Percentiles rank a stretch among this genome's conserved stretches.
Evolutionary conservation across 345 rosid genomes (phyloP).

Genomic region (Gynandropsis gynandra): DNA sequence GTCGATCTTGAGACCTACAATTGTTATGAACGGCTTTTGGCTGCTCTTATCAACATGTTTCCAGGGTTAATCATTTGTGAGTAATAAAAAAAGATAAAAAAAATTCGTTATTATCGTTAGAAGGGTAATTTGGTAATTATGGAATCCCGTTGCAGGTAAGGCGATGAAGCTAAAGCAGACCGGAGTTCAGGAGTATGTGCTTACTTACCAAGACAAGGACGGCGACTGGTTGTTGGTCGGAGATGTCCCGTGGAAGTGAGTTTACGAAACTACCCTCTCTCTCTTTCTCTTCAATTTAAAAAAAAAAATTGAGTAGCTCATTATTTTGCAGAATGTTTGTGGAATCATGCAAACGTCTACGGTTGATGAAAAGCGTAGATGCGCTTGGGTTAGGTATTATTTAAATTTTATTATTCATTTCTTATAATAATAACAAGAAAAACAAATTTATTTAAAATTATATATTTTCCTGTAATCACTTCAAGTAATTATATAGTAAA

Average conservation of each 20-base stretch:
- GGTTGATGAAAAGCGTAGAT: conserved; percentile 54
- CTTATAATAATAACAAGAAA: too few species aligned
- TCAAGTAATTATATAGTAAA: too few species aligned
- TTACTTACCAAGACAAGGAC: conserved; percentile 74
- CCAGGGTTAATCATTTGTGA: conserved; percentile 41
- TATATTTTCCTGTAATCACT: too few species aligned
- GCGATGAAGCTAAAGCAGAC: neutral
- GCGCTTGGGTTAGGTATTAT: conserved; percentile 38
- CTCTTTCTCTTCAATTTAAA: neutral
- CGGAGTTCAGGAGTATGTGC: conserved; percentile 39
- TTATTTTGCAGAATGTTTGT: conserved; percentile 49
- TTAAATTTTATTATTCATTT: too few species aligned
- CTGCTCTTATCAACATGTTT: conserved; percentile 51
- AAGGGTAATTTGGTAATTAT: neutral
- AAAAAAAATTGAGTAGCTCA: neutral
- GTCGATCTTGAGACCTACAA: conserved; percentile 49
- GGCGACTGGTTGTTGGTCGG: conserved; percentile 91
- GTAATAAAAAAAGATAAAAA: conserved; percentile 5
- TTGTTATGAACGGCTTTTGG: conserved; percentile 38
- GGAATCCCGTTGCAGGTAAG: conserved; percentile 28
- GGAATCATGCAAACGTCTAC: conserved; percentile 62
- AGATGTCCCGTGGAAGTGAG: conserved; percentile 90
- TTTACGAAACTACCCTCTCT: conserved; percentile 7
- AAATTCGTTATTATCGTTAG: too few species aligned
- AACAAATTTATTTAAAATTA: too few species aligned